phyloP scores from a whole-genome alignment of 306 rosid species.

The Vicia sativa region DNA sequence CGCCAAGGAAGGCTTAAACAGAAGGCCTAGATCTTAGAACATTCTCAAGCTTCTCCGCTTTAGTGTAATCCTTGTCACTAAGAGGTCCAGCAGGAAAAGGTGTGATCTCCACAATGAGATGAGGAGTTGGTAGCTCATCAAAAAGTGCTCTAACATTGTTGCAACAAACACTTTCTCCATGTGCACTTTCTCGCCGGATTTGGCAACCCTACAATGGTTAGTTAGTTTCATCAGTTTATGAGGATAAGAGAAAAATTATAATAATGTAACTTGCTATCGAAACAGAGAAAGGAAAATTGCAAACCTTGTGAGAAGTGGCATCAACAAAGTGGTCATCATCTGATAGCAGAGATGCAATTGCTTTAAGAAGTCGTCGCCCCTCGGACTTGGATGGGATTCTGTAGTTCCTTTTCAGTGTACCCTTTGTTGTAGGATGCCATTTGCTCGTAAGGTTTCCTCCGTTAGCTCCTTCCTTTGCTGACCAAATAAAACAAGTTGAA shows the following conservation, averaged over 20 bases:
- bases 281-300: conserved; percentile 12
- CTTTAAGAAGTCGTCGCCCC: conserved; percentile 79
- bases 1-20: conserved; percentile 50
- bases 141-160: conserved; percentile 95
- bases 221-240: not conserved
- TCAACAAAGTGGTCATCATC: conserved; percentile 90
- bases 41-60: conserved; percentile 90
- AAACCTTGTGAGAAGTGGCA: conserved; percentile 95
- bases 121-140: conserved; percentile 97
- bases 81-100: conserved; percentile 89
- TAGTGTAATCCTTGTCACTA: conserved; percentile 75
- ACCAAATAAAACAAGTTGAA: conserved; percentile 28
- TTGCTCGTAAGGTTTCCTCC: conserved; percentile 71
- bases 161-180: conserved; percentile 98
- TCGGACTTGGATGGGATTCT: conserved; percentile 79
- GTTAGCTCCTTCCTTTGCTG: conserved; percentile 46
- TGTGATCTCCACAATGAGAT: conserved; percentile 76
- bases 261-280: not conserved
- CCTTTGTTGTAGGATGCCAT: conserved; percentile 99
- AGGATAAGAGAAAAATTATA: not conserved
- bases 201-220: conserved; percentile 76
- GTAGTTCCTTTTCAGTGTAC: conserved; percentile 90
- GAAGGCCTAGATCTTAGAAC: conserved; percentile 89
- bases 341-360: conserved; percentile 79
- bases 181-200: conserved; percentile 93